Evolutionary conservation across 306 rosid genomes (phyloP).

Genomic region (Myrica gale): DNA sequence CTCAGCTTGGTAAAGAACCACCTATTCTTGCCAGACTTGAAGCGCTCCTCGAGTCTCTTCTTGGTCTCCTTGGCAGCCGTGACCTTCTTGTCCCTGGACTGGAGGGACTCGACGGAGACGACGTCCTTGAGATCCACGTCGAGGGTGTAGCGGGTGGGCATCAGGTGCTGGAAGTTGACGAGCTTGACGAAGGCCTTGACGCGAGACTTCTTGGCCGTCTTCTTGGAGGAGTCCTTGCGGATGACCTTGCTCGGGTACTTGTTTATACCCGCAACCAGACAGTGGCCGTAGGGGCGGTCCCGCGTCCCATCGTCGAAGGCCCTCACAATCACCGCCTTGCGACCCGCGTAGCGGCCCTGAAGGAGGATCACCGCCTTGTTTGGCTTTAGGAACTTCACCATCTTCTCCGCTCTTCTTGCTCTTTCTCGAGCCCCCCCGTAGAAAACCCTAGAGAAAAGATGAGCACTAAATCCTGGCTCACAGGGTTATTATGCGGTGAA

Average conservation of each 20-base stretch:
- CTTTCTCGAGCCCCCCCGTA: no score
- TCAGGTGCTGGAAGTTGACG: conserved; percentile 36
- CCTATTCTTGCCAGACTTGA: conserved; percentile 44
- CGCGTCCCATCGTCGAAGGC: conserved; percentile 39
- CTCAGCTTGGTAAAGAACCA: conserved; percentile 54
- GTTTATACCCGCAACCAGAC: conserved; percentile 39
- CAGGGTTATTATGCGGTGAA: no score
- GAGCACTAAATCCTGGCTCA: no score
- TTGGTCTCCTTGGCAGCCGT: conserved; percentile 39
- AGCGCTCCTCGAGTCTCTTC: conserved; percentile 37
- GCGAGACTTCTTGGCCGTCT: conserved; percentile 40
- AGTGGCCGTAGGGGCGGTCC: conserved; percentile 40
- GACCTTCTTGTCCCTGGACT: conserved; percentile 37
- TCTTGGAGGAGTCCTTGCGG: conserved; percentile 37
- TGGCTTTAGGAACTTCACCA: conserved; percentile 42
- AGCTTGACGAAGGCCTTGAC: conserved; percentile 46
- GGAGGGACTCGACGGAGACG: conserved; percentile 24
- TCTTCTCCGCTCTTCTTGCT: background rate
- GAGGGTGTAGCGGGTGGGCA: conserved; percentile 47
- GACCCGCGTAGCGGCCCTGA: conserved; percentile 42
- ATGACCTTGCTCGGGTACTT: conserved; percentile 41
- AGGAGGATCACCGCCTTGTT: conserved; percentile 44
- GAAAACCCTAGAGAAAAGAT: no score
- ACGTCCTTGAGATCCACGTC: conserved; percentile 46
- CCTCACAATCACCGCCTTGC: conserved; percentile 36